These are phyloP conservation scores for Xylaria scruposa DNA, from an alignment of 495 filamentous ascomycete species.

Conservation along the genomic window DNA sequence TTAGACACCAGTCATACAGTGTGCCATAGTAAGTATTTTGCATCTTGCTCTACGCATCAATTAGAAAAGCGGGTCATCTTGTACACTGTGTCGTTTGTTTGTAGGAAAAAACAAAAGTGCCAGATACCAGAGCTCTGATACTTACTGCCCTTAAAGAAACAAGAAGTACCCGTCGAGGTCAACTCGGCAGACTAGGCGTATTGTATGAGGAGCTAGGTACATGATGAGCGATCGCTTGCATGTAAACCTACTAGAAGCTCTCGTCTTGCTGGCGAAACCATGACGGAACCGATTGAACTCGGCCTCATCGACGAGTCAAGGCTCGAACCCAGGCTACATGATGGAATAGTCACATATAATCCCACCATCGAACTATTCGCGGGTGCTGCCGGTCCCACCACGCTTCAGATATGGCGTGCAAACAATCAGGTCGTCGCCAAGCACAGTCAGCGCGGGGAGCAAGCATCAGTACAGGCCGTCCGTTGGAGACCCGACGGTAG, in stretches of 20 bases:
- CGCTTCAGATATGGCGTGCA: constrained; percentile 67
- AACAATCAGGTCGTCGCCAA: constrained; percentile 53
- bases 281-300: constrained; percentile 44
- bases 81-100: constrained; percentile 13
- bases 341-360: constrained; percentile 70
- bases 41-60: neutral
- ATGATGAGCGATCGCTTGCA: constrained; percentile 31
- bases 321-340: constrained; percentile 44
- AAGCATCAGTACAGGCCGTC: constrained; percentile 61
- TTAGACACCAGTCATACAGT: neutral
- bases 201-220: constrained; percentile 13
- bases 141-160: neutral
- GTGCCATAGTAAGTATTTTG: neutral
- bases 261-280: constrained; percentile 29
- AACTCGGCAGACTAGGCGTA: neutral
- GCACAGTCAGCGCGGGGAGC: constrained; percentile 56
- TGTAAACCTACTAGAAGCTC: constrained; percentile 14
- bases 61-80: constrained; percentile 19
- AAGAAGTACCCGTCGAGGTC: neutral
- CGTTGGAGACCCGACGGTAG: constrained; percentile 84
- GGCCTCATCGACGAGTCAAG: constrained; percentile 51
- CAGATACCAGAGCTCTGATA: constrained; percentile 8
- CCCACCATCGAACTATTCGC: constrained; percentile 83
- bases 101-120: neutral
- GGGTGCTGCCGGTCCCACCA: constrained; percentile 72